These are phyloP conservation scores for Chaetomium tenue DNA, from an alignment of 495 filamentous ascomycete species.

Conservation along the genomic window DNA sequence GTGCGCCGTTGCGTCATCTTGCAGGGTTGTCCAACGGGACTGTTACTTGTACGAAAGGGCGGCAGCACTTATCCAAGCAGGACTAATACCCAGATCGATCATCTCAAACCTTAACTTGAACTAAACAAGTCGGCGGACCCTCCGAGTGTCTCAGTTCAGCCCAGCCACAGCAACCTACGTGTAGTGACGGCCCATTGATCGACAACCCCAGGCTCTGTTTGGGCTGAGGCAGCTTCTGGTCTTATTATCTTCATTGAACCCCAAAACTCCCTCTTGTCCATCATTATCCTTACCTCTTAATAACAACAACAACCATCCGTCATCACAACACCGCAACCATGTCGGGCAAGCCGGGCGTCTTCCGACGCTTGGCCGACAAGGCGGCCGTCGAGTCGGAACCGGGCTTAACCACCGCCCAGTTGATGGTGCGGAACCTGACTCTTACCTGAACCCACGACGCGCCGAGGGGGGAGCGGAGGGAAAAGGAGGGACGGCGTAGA, in stretches of 20 bases:
- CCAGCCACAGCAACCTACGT: too few relatives aligned
- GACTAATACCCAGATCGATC: not conserved
- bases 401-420: conserved; percentile 75
- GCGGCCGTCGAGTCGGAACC: conserved; percentile 71
- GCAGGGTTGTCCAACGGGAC: not conserved
- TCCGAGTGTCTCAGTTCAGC: not conserved
- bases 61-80: not conserved
- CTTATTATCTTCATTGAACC: not conserved
- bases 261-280: not conserved
- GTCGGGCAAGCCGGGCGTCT: conserved; percentile 20
- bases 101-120: not conserved
- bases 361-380: conserved; percentile 48
- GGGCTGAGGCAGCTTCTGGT: not conserved
- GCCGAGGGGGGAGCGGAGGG: not conserved
- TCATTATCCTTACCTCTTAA: not conserved
- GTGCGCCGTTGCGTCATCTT: not conserved
- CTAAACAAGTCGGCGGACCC: not conserved
- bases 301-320: not conserved
- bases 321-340: conserved; percentile 1
- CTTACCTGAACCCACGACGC: conserved; percentile 1
- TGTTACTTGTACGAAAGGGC: not conserved
- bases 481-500: not conserved
- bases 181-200: not conserved
- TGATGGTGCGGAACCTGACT: conserved; percentile 56
- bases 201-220: not conserved